A percentile compares a stretch with the other conserved stretches of the same genome.
These are phyloP conservation scores for Dimargaris cristalligena DNA, from an alignment of 192 early-diverging fungal species.

Conservation along the genomic window DNA sequence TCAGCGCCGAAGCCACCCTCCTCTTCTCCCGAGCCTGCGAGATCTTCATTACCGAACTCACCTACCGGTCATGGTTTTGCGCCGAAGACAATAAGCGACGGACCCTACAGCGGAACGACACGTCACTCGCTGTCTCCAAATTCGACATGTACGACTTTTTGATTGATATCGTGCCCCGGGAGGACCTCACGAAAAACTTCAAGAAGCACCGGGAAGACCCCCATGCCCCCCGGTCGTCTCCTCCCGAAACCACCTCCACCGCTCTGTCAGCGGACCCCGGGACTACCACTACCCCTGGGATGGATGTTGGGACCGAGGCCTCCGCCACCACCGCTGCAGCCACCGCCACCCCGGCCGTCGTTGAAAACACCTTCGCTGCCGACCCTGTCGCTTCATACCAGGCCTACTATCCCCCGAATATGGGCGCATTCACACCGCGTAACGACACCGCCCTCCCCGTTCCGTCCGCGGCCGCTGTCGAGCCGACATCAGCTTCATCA, in stretches of 20 bases:
- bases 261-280: no score
- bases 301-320: constrained; percentile 7
- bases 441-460: no score
- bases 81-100: constrained; percentile 95
- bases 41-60: constrained; percentile 89
- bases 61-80: constrained; percentile 65
- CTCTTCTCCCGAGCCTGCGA: constrained; percentile 94
- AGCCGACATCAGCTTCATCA: constrained; percentile 9
- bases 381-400: no score
- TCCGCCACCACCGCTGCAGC: constrained; percentile 16
- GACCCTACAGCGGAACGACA: constrained; percentile 83
- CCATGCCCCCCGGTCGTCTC: constrained; percentile 13
- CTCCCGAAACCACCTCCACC: constrained; percentile 2
- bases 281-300: no score
- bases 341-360: constrained; percentile 13
- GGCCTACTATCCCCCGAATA: no score
- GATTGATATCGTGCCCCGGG: constrained; percentile 92
- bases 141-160: constrained; percentile 95
- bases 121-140: constrained; percentile 71
- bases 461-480: no score
- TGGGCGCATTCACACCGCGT: no score
- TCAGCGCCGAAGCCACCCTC: constrained; percentile 69
- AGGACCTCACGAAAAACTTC: constrained; percentile 38
- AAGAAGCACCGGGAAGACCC: constrained; percentile 1
- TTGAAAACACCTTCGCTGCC: no score